Evolutionary conservation across 164 flowering plant species (phyloP), one percentile per base, ranked within the genome.

Genomic region (Santalum album): DNA sequence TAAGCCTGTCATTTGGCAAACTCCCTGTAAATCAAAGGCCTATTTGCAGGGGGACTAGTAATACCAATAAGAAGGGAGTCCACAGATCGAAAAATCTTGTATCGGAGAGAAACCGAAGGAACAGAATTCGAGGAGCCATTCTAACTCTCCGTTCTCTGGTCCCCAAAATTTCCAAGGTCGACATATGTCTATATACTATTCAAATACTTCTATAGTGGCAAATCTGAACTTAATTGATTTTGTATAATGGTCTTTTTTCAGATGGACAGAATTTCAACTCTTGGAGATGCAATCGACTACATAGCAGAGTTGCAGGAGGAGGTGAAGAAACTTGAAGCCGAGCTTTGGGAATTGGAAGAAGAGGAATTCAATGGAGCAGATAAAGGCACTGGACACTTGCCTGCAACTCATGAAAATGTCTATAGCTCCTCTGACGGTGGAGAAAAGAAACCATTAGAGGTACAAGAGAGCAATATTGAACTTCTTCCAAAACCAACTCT

Each of bases 101-200:
- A 36, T 56, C 70, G 2, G 82, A 80, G 72, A 78, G 90, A 65
- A 78, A 64, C 2, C 65, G 90, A 35, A 75, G 90, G 62, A 60
- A 53, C 32, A 69, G 64, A 65, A 78, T 83, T 23, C 72, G 66
- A 49, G 64, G 67, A 7, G 70, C 72, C 20, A 71, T 77, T 24
- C 68, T 52, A 46, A 47, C 70, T 24, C 70, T 83, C 19, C 80
- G 90, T 2, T 63, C 90, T 48, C 32, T 80, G 18, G 90, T 83
- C 43, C 90, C 90, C 14, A 80, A 75, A 12, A 83, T 83, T 61
- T 49, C 84, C 53, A 83, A 83, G 82, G 86, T 80, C 36, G 7
- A n/a, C 6, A 22, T 23, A 19, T 38, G 42, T 32, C 36, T 3
- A 38, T 3, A 29, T 29, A 29, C 34, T 29, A 29, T 3, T 29